Evolutionary conservation across 139 green algal species (phyloP).

Genomic region (Micractinium sp.): DNA sequence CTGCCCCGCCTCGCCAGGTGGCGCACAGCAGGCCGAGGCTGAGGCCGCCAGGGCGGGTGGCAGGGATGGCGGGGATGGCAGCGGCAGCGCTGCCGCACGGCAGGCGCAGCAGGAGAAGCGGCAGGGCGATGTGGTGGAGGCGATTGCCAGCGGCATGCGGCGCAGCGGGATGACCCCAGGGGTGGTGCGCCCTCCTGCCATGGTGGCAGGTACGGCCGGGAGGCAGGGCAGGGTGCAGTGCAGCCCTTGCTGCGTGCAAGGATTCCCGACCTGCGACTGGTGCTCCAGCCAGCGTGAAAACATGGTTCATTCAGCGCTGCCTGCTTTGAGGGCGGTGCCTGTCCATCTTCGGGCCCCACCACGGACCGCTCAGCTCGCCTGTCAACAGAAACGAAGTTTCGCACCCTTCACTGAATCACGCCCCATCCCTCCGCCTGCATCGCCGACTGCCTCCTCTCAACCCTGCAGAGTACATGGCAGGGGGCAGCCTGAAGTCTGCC

Average conservation of each 20-base stretch:
- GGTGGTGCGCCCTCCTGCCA: conserved; percentile 67
- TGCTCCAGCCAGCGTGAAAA: no score
- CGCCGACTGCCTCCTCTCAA: neutral
- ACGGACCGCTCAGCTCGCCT: no score
- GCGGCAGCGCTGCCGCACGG: neutral
- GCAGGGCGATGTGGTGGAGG: conserved; percentile 26
- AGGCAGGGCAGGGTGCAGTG: neutral
- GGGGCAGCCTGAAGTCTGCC: conserved; percentile 65
- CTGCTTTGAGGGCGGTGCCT: no score
- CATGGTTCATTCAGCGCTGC: no score
- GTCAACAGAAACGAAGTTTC: no score
- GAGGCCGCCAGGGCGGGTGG: no score
- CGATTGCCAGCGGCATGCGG: conserved; percentile 12
- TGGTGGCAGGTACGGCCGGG: conserved; percentile 51
- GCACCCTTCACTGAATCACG: no score
- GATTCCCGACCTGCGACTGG: no score
- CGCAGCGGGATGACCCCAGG: conserved; percentile 28
- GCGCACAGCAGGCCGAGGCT: neutral
- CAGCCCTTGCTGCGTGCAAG: no score
- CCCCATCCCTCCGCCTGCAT: neutral
- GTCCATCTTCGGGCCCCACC: no score
- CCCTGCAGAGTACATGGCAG: conserved; percentile 70
- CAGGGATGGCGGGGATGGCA: neutral
- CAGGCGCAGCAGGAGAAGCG: neutral
- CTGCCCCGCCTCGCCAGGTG: no score